These are phyloP conservation scores for Solanum paucissectum DNA, from an alignment of 257 asterid species.

Conservation along the genomic window DNA sequence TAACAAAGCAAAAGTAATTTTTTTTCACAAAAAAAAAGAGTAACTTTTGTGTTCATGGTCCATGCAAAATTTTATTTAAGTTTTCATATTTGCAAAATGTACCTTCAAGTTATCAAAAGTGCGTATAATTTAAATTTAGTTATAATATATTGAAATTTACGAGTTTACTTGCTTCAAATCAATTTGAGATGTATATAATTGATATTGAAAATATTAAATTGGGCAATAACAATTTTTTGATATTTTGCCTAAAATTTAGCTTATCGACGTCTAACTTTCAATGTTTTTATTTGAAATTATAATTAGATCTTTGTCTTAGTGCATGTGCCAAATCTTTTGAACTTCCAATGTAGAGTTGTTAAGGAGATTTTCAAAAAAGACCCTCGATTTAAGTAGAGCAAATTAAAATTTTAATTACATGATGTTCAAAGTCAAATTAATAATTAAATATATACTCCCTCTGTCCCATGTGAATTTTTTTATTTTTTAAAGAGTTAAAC, in stretches of 20 bases:
- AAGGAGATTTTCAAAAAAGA: not conserved
- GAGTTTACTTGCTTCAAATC: not conserved
- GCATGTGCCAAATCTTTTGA: not conserved
- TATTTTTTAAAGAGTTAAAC: not conserved
- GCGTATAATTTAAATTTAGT: not conserved
- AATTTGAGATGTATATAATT: not conserved
- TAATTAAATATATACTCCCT: not conserved
- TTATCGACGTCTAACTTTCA: not conserved
- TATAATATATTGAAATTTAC: not conserved
- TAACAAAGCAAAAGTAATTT: not conserved
- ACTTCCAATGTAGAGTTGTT: not conserved
- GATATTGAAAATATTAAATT: not conserved
- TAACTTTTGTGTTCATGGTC: not conserved
- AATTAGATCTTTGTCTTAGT: not conserved
- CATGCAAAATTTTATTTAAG: not conserved
- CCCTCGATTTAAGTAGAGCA: not conserved
- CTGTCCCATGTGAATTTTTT: too few species aligned
- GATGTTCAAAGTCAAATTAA: not conserved
- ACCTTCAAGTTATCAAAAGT: not conserved
- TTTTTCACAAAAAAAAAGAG: not conserved
- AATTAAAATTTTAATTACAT: not conserved
- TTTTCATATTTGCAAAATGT: not conserved
- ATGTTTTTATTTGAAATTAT: not conserved
- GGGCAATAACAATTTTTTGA: not conserved
- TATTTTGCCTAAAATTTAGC: not conserved